Evolutionary conservation across 2,329 filamentous ascomycete genomes (phyloP).

Genomic region (Biscogniauxia mediterranea): DNA sequence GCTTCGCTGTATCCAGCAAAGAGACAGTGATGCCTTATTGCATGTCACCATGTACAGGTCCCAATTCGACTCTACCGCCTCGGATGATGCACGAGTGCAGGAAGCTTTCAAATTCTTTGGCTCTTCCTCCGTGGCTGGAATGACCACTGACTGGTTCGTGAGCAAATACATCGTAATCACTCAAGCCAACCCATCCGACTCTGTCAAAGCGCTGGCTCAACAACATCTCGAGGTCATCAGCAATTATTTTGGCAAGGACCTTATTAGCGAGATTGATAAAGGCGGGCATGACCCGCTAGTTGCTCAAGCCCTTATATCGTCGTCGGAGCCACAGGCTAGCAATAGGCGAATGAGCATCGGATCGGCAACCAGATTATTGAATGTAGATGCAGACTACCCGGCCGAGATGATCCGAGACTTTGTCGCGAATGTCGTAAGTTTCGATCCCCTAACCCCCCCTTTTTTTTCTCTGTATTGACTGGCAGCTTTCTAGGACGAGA

Average conservation of each 20-base stretch:
- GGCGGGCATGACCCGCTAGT: not conserved
- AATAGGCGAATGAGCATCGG: conserved; percentile 25
- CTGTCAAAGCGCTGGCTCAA: conserved; percentile 14
- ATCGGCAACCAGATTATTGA: conserved; percentile 24
- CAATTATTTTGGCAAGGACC: conserved; percentile 21
- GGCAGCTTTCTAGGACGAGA: conserved; percentile 20
- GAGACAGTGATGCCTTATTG: conserved; percentile 23
- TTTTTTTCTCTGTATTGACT: not conserved
- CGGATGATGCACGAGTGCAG: conserved; percentile 14
- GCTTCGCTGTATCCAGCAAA: conserved; percentile 24
- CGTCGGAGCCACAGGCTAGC: not conserved
- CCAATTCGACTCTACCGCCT: conserved; percentile 22
- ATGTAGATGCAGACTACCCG: conserved; percentile 25
- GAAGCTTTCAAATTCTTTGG: conserved; percentile 27
- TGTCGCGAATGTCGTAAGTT: conserved; percentile 24
- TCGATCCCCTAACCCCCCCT: not conserved
- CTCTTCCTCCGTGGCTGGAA: conserved; percentile 7
- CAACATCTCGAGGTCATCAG: conserved; percentile 27
- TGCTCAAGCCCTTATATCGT: conserved; percentile 2
- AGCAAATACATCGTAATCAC: conserved; percentile 20
- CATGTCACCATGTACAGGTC: conserved; percentile 29
- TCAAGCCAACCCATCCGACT: conserved; percentile 9
- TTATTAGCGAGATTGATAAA: conserved; percentile 18
- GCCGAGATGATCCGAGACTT: conserved; percentile 29
- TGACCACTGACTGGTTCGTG: conserved; percentile 18